Evolutionary conservation across 345 rosid genomes (phyloP).

Genomic region (Clausena lansium): DNA sequence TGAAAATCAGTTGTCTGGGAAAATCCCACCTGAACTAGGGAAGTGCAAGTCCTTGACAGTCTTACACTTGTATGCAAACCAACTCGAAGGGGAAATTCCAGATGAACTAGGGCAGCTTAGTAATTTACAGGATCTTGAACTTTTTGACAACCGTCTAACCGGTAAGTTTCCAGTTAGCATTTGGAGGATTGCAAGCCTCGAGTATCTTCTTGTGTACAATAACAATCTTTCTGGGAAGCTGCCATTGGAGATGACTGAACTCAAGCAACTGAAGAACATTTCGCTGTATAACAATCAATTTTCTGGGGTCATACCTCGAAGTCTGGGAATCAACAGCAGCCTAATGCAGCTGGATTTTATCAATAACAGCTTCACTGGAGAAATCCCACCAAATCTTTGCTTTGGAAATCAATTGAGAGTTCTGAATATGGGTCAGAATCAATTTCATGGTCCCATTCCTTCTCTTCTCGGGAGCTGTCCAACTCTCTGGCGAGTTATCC

Average conservation of each 20-base stretch:
- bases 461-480: slow-evolving; percentile 51
- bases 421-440: slow-evolving; percentile 61
- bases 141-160: slow-evolving; percentile 55
- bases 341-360: slow-evolving; percentile 61
- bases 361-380: slow-evolving; percentile 56
- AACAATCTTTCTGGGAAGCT: slow-evolving; percentile 72
- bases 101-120: slow-evolving; percentile 48
- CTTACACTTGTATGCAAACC: slow-evolving; percentile 47
- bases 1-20: slow-evolving; percentile 64
- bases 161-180: slow-evolving; percentile 72
- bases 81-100: slow-evolving; percentile 69
- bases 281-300: slow-evolving; percentile 56
- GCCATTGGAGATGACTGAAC: slow-evolving; percentile 60
- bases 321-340: slow-evolving; percentile 68
- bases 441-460: slow-evolving; percentile 59
- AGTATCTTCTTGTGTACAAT: slow-evolving; percentile 46
- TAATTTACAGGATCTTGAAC: slow-evolving; percentile 47
- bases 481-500: slow-evolving; percentile 59
- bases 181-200: slow-evolving; percentile 65
- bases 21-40: slow-evolving; percentile 67
- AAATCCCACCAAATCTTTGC: slow-evolving; percentile 73
- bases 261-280: slow-evolving; percentile 47
- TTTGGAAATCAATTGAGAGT: slow-evolving; percentile 41
- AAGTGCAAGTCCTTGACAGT: slow-evolving; percentile 54
- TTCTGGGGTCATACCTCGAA: slow-evolving; percentile 56